Evolutionary conservation across 164 flowering plant genomes (phyloP), one percentile per base, ranked within the genome.

Genomic region (Magnolia officinalis): DNA sequence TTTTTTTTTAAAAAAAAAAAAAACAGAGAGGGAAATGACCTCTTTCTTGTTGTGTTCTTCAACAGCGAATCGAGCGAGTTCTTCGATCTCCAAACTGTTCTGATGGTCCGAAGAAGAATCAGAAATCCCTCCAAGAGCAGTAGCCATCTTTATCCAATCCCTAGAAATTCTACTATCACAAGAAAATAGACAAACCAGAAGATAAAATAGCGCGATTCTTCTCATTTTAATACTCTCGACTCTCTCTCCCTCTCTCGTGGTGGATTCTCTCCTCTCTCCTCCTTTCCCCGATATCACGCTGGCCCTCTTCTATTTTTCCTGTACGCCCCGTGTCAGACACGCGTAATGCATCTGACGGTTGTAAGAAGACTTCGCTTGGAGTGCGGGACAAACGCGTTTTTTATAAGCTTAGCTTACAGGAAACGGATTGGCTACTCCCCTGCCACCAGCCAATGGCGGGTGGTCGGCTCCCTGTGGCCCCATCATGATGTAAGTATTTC

Each of bases 21-120:
- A 65, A 63, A 9, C 29, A 0, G 0, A 37, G 45, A 37, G 45
- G 6, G 6, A 18, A 2, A 45, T 3, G 2, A 86, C 91, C 89
- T 88, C 78, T 67, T 90, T 87, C 84, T 88, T 90, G 86, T 90
- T 90, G 85, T 90, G 90, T 72, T 90, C 89, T 11, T 90, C 82
- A 45, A 90, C 89, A 21, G 89, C 93, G 65, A 90, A 90, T 21
- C 89, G 85, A 68, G 83, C 90, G 19, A 90, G 88, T 37, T 67
- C 67, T 6, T 87, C 87, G 68, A 82, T 75, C 72, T 87, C 89
- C 50, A 67, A 29, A 11, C 77, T 51, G 64, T 75, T 67, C 20
- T 14, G 66, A n/a, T 19, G 21, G 63, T 31, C 31, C 18, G 50
- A 13, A 67, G 63, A 8, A 67, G 5, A 26, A 10, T 75, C 65